These are phyloP conservation scores for Mycena capillaripes DNA, from an alignment of 768 basidiomycete species.

Conservation along the genomic window DNA sequence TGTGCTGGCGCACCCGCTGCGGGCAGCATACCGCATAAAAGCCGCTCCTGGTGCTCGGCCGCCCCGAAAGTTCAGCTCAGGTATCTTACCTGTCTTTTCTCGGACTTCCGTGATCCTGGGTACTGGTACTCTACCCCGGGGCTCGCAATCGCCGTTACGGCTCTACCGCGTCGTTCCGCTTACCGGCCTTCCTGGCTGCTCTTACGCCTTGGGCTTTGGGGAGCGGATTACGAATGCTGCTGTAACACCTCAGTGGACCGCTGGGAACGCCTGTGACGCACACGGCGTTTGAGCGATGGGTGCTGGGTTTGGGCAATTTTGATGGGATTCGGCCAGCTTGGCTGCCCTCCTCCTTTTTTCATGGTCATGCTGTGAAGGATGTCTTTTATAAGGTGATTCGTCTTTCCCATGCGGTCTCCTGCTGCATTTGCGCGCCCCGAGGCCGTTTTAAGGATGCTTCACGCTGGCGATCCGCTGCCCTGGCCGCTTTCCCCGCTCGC, in stretches of 20 bases:
- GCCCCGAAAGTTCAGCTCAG: not conserved
- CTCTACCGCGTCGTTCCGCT: not conserved
- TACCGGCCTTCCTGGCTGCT: not conserved
- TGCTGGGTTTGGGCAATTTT: not conserved
- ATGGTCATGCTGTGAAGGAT: not conserved
- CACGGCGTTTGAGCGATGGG: not conserved
- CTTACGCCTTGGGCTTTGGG: not conserved
- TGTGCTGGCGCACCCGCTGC: not conserved
- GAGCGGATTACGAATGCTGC: not conserved
- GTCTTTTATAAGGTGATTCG: no score
- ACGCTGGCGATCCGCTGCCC: no score
- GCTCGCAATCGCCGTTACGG: not conserved
- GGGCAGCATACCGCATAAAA: not conserved
- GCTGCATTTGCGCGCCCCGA: no score
- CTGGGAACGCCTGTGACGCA: not conserved
- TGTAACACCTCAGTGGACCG: not conserved
- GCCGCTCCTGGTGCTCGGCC: not conserved
- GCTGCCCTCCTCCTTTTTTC: not conserved
- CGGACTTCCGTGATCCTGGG: not conserved
- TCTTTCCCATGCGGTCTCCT: no score
- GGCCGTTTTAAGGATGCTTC: no score
- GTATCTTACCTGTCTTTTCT: not conserved
- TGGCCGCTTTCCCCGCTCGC: no score
- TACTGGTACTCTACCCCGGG: not conserved
- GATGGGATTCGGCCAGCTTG: not conserved